Evolutionary conservation across 192 early-diverging fungal species (phyloP).

Genomic region (Backusella westeae): DNA sequence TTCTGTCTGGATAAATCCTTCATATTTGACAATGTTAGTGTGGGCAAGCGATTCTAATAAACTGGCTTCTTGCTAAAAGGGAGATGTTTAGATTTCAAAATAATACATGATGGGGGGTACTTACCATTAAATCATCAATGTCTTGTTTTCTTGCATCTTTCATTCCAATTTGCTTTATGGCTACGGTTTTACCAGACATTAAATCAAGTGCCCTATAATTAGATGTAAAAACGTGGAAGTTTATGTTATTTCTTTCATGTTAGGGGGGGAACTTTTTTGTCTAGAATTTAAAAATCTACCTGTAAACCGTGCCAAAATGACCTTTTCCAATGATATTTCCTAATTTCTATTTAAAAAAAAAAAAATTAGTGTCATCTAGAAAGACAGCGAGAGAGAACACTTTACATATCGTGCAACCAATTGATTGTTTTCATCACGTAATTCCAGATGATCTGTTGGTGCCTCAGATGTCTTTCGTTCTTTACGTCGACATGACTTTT

Average conservation of each 20-base stretch:
- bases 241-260: not conserved
- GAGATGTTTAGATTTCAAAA: not conserved
- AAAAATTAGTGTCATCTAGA: not conserved
- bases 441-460: not conserved
- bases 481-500: not conserved
- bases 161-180: slow-evolving; percentile 83
- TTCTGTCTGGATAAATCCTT: slow-evolving; percentile 74
- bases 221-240: slow-evolving; percentile 11
- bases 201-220: slow-evolving; percentile 65
- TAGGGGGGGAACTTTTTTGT: not conserved
- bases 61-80: slow-evolving; percentile 67
- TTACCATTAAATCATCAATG: slow-evolving; percentile 72
- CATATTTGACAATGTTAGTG: slow-evolving; percentile 82
- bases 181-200: slow-evolving; percentile 78
- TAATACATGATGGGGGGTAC: not conserved
- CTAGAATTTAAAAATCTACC: slow-evolving; percentile 32
- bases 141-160: slow-evolving; percentile 55
- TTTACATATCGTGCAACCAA: slow-evolving; percentile 50
- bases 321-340: slow-evolving; percentile 87
- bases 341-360: slow-evolving; percentile 52
- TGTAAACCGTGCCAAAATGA: slow-evolving; percentile 86
- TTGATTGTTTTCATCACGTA: slow-evolving; percentile 37
- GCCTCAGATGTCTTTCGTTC: not conserved
- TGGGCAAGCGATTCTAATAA: slow-evolving; percentile 81
- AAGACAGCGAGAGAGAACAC: not conserved